Evolutionary conservation across 2,329 filamentous ascomycete species (phyloP).

Genomic region (Tolypocladium paradoxum): DNA sequence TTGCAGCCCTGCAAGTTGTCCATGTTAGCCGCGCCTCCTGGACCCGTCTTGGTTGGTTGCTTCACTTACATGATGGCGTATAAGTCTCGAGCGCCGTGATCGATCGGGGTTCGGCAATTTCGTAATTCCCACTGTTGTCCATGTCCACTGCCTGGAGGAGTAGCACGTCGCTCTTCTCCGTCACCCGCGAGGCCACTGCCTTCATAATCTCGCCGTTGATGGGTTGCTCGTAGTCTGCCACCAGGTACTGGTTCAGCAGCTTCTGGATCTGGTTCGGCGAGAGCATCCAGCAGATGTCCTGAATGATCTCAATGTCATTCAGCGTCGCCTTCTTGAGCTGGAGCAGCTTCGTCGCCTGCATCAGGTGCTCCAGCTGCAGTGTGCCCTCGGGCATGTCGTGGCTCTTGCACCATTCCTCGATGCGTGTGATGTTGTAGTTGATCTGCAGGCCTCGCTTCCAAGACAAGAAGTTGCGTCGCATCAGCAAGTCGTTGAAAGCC

Average conservation of each 20-base stretch:
- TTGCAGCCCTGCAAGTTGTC: conserved; percentile 64
- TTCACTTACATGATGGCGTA: conserved; percentile 78
- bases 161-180: conserved; percentile 95
- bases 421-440: conserved; percentile 99
- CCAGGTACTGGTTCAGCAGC: conserved; percentile 93
- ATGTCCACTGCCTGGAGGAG: conserved; percentile 92
- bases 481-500: conserved; percentile 94
- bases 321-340: conserved; percentile 98
- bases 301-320: conserved; percentile 99
- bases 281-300: conserved; percentile 99
- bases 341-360: conserved; percentile 98
- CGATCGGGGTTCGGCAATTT: conserved; percentile 91
- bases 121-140: conserved; percentile 97
- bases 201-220: conserved; percentile 99
- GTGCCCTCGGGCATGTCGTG: conserved; percentile 99
- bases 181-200: conserved; percentile 90
- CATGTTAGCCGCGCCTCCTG: conserved; percentile 15
- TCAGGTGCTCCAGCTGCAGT: conserved; percentile 91
- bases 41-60: neutral
- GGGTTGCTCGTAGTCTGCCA: conserved; percentile 97
- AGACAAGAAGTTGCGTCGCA: conserved; percentile 95
- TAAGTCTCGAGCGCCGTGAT: conserved; percentile 97
- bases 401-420: conserved; percentile 99
- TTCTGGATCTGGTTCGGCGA: conserved; percentile 99
- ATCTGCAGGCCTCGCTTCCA: conserved; percentile 99